Evolutionary conservation across 2,329 filamentous ascomycete genomes (phyloP), one percentile per base, ranked within the genome.

Genomic region (Sarocladium oryzae): DNA sequence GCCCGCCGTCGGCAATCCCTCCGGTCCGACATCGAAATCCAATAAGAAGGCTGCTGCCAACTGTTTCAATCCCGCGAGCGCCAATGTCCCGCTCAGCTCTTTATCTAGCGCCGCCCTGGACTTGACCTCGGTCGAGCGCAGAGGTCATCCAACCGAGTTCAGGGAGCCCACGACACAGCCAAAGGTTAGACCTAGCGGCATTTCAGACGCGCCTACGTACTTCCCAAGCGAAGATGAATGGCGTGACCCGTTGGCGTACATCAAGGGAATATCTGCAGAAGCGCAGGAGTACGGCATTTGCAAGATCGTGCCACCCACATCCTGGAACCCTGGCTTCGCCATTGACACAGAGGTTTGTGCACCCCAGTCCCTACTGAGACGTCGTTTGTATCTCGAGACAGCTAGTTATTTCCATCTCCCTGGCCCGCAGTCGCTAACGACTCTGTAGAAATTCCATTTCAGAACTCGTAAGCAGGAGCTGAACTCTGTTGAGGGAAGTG

Each of bases 401-500:
- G n/a, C n/a, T n/a, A n/a, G n/a, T n/a, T n/a, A n/a, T n/a, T n/a
- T n/a, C n/a, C n/a, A n/a, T n/a, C n/a, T n/a, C n/a, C n/a, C n/a
- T n/a, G n/a, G n/a, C n/a, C n/a, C n/a, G n/a, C n/a, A 30, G 28
- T 30, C 7, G 18, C 36, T 51, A 15, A 24, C n/a, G 33, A 16
- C 8, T 32, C 11, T 33, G 3, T 49, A 96, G 91, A 88, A 85
- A 69, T 99, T 99, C 63, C 93, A 99, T 68, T 99, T 99, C 65
- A 84, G 90, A 57, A 99, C 93, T 13, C 83, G 93, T 65, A 90
- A 95, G 66, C 93, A 99, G 68, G 92, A 97, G 69, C 76, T 99
- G 55, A 99, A 99, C 69, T 95, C 91, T 15, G 89, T 97, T 46
- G 93, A 99, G 86, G 93, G 93, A 77, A 93, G 90, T 95, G 81